Conservation (phyloP, 2,329 filamentous ascomycete species). For the Diaporthe amygdali region DNA sequence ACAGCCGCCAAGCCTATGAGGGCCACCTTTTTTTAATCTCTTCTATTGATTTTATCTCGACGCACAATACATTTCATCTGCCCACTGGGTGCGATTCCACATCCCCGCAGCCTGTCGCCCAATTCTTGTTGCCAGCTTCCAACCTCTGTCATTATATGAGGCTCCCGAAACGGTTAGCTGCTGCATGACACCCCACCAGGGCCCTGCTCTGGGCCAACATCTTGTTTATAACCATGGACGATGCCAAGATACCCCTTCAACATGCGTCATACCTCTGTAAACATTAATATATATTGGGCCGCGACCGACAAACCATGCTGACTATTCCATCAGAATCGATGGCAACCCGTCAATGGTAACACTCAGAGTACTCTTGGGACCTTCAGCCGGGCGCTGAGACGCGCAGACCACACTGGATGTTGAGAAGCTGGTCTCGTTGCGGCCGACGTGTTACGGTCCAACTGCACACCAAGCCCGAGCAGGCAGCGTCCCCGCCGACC, state of each 20-base stretch:
- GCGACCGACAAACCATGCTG: too few species aligned
- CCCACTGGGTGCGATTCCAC: not conserved
- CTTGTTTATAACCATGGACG: not conserved
- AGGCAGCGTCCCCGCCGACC: not conserved
- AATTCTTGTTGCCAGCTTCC: not conserved
- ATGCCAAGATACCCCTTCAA: not conserved
- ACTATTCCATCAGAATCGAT: not conserved
- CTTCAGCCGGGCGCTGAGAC: not conserved
- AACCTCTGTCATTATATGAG: not conserved
- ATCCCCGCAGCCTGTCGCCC: not conserved
- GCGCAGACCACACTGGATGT: not conserved
- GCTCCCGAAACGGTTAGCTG: not conserved
- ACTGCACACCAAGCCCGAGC: not conserved
- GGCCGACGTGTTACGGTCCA: not conserved
- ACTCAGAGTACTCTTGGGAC: not conserved
- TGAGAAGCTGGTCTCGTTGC: not conserved
- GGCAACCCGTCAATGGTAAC: not conserved
- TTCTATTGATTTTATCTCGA: not conserved
- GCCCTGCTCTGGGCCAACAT: not conserved
- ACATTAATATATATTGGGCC: too few species aligned
- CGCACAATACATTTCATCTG: not conserved
- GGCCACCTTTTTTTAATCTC: not conserved
- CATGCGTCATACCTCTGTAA: not conserved
- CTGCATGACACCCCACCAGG: not conserved
- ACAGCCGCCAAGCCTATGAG: not conserved